Evolutionary conservation across 2,329 filamentous ascomycete species (phyloP).

Genomic region (Ophiostoma australiae): DNA sequence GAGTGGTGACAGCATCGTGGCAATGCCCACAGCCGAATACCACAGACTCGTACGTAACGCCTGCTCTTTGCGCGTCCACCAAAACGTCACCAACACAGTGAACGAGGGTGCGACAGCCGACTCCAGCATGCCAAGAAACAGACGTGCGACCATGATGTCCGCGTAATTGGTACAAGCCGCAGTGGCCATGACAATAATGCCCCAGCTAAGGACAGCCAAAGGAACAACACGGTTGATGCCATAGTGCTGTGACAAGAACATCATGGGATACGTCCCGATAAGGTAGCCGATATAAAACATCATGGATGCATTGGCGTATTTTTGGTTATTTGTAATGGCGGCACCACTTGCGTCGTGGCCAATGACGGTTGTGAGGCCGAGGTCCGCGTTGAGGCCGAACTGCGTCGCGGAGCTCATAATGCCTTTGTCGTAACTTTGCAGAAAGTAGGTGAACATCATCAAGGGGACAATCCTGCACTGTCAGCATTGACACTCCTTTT

Average conservation of each 20-base stretch:
- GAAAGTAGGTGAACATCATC: constrained; percentile 19
- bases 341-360: neutral
- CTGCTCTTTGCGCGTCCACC: constrained; percentile 42
- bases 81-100: constrained; percentile 46
- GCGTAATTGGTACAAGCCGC: neutral
- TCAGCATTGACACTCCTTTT: neutral
- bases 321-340: neutral
- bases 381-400: constrained; percentile 16
- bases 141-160: constrained; percentile 7
- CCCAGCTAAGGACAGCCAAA: neutral
- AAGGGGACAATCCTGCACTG: constrained; percentile 5
- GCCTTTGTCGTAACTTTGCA: constrained; percentile 21
- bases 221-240: constrained; percentile 14
- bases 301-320: constrained; percentile 13
- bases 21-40: constrained; percentile 43
- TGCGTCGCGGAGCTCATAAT: constrained; percentile 19
- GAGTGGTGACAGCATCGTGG: constrained; percentile 42
- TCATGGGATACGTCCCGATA: constrained; percentile 18
- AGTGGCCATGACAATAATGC: neutral
- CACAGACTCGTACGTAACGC: constrained; percentile 39
- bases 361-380: constrained; percentile 14
- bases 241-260: constrained; percentile 17
- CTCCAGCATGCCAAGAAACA: constrained; percentile 20
- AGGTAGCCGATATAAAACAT: constrained; percentile 19
- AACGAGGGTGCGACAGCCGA: constrained; percentile 17